Conservation (phyloP, 2,329 filamentous ascomycete species). For the Periconia digitata region DNA sequence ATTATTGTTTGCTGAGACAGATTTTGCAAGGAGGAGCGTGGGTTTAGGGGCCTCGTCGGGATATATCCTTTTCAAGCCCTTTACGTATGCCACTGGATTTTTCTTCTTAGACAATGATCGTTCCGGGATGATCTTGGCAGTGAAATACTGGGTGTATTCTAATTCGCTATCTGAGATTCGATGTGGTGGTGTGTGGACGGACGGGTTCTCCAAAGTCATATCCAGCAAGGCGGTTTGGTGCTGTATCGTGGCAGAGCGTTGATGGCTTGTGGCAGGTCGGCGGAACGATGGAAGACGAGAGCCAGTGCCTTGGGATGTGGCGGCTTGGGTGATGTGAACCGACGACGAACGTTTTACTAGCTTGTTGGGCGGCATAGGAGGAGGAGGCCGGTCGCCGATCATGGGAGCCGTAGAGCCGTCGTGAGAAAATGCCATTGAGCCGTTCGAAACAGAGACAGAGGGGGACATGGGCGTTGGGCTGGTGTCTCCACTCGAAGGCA, state of each 20-base stretch:
- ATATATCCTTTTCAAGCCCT: slow-evolving; percentile 47
- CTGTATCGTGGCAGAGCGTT: slow-evolving; percentile 71
- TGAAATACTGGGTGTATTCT: slow-evolving; percentile 43
- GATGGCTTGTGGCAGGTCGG: slow-evolving; percentile 76
- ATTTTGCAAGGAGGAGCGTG: slow-evolving; percentile 51
- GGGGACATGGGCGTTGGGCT: slow-evolving; percentile 67
- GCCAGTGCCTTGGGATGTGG: slow-evolving; percentile 54
- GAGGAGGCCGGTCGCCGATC: slow-evolving; percentile 46
- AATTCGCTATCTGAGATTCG: slow-evolving; percentile 24
- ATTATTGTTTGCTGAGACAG: slow-evolving; percentile 28
- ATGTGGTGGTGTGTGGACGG: slow-evolving; percentile 6
- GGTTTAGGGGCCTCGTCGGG: slow-evolving; percentile 49
- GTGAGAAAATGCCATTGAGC: slow-evolving; percentile 50
- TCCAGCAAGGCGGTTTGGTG: slow-evolving; percentile 47
- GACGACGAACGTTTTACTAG: slow-evolving; percentile 73
- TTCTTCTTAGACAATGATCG: slow-evolving; percentile 45
- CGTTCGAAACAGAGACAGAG: slow-evolving; percentile 66
- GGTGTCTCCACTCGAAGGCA: slow-evolving; percentile 65
- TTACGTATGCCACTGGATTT: slow-evolving; percentile 41
- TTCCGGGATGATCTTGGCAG: slow-evolving; percentile 35
- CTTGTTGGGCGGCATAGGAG: slow-evolving; percentile 66
- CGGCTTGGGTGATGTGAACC: slow-evolving; percentile 50
- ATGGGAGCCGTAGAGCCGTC: slow-evolving; percentile 65
- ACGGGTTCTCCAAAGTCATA: slow-evolving; percentile 26
- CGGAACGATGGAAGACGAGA: slow-evolving; percentile 68